These are phyloP conservation scores for Ogataea trehalophila DNA, from an alignment of 805 yeast genomes.

Conservation along the genomic window DNA sequence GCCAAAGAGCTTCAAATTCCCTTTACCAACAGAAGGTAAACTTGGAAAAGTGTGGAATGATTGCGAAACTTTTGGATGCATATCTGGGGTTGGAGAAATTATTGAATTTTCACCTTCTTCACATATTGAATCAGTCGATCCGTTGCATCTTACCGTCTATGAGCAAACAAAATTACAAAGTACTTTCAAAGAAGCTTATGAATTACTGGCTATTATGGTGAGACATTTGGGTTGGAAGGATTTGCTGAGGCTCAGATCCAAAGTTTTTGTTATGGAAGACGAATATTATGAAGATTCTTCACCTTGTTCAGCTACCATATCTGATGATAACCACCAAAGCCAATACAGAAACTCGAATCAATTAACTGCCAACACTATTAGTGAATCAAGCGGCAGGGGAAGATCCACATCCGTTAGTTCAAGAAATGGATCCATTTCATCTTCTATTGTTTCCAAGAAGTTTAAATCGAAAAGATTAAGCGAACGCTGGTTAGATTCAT, in stretches of 20 bases:
- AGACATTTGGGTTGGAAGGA: constrained; percentile 80
- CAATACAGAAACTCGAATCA: constrained; percentile 11
- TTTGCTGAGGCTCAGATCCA: constrained; percentile 58
- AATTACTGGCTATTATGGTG: constrained; percentile 62
- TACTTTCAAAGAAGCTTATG: constrained; percentile 59
- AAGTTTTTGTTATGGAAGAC: constrained; percentile 76
- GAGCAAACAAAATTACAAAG: constrained; percentile 49
- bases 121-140: constrained; percentile 42
- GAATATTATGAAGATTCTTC: constrained; percentile 40
- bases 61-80: constrained; percentile 27
- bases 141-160: constrained; percentile 41
- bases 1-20: constrained; percentile 41
- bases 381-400: constrained; percentile 5
- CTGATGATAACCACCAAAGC: too few relatives aligned
- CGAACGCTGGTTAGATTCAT: constrained; percentile 69
- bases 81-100: constrained; percentile 31
- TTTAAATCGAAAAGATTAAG: constrained; percentile 49
- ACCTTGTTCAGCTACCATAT: too few relatives aligned
- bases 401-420: constrained; percentile 18
- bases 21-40: constrained; percentile 52
- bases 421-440: constrained; percentile 16
- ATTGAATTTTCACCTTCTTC: constrained; percentile 28
- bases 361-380: constrained; percentile 3
- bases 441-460: constrained; percentile 20
- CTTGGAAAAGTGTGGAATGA: constrained; percentile 45